Base-by-base conservation (phyloP, 768 basidiomycete species). In the Suillus sp. region DNA sequence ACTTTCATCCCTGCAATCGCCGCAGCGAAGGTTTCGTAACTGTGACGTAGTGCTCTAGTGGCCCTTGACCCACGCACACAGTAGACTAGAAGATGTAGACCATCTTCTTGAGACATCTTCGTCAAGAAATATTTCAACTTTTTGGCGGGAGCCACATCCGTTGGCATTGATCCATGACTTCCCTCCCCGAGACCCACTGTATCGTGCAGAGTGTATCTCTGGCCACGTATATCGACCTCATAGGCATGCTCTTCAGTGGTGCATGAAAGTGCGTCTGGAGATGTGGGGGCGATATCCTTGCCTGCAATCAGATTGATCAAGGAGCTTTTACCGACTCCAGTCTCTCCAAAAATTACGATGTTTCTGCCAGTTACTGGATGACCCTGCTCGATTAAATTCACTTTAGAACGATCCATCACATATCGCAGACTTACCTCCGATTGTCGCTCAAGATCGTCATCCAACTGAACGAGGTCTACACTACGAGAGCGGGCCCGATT, bases 341-440 rank as follows among this genome's bases (percentile, higher is more conserved):
- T 71, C 66, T 82, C 79, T n/a, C 81, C 81, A 63, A 82, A 83
- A 27, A 81, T 42, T 53, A 82, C 61, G 57, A 81, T 69, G 63
- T 82, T 82, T 13, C 32, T 53, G 32, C 51, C 20, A 13, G 51
- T 34, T 13, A 32, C 16, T 50, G 59, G 42, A 25, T 8, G 37
- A 13, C 16, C 47, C 51, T 53, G 51, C 51, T 32, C 11, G 2
- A 35, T n/a, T 53, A 34, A 5, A 34, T n/a, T 53, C 51, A n/a
- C 11, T 34, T 53, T n/a, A 13, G 32, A 32, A 53, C 5, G 32
- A 53, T 53, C 20, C 10, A 53, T 34, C 11, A 13, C 10, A 53
- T 7, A 20, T 10, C 3, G 20, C 51, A 32, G 51, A 53, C 51
- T n/a, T 32, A 53, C 51, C 51, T 53, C 51, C n/a, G 32, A 53